These are phyloP conservation scores for Aquilaria agallochum DNA, from an alignment of 441 rosid genomes.

Conservation along the genomic window DNA sequence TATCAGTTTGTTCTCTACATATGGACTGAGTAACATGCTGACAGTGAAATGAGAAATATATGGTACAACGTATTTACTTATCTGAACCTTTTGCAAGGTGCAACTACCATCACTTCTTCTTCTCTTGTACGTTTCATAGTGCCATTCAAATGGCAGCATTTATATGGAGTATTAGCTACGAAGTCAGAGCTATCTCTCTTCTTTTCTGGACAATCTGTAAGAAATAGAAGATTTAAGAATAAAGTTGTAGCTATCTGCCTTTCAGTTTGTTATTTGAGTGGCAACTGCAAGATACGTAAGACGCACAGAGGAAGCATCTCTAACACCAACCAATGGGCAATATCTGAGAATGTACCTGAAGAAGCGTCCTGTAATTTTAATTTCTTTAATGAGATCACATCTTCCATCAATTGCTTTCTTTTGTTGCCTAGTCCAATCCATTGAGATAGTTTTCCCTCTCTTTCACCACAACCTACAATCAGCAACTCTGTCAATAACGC, in stretches of 20 bases:
- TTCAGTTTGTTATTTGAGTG: neutral
- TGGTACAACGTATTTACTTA: neutral
- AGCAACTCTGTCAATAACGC: neutral
- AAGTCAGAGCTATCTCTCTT: neutral
- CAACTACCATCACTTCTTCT: conserved; percentile 23
- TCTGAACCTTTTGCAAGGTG: conserved; percentile 35
- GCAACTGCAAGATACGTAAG: neutral
- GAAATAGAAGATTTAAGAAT: no score
- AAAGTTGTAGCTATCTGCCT: neutral
- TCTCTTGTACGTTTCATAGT: conserved; percentile 34
- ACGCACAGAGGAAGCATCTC: neutral
- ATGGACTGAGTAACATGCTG: no score
- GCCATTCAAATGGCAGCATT: conserved; percentile 19
- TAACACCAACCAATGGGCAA: neutral
- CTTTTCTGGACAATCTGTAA: conserved; percentile 18
- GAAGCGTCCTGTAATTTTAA: conserved; percentile 33
- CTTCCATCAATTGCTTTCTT: conserved; percentile 46
- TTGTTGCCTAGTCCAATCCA: conserved; percentile 27
- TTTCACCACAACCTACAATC: conserved; percentile 21
- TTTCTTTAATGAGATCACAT: conserved; percentile 40
- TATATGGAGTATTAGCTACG: conserved; percentile 10
- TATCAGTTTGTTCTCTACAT: no score
- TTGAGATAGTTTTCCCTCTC: conserved; percentile 1
- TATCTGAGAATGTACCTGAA: conserved; percentile 19
- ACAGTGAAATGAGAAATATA: no score